These are phyloP conservation scores for Neonothopanus nambi DNA, from an alignment of 1,284 basidiomycete species.

Conservation along the genomic window DNA sequence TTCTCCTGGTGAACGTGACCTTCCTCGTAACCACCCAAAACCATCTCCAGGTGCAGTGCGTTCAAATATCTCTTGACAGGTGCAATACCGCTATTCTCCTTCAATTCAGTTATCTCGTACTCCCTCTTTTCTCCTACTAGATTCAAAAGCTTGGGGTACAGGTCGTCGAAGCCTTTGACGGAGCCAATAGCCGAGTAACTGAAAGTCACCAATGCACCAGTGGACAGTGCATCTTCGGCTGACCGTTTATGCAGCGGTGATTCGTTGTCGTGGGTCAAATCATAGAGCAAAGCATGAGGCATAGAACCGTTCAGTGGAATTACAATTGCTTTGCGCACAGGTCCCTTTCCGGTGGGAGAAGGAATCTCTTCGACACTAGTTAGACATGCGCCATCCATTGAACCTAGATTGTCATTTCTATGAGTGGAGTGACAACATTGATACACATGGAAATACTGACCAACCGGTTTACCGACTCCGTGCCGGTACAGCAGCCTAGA, in stretches of 20 bases:
- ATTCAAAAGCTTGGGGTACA: constrained; percentile 91
- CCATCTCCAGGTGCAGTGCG: constrained; percentile 87
- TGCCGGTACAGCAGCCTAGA: constrained; percentile 84
- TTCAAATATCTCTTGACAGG: constrained; percentile 84
- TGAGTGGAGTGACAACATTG: neutral
- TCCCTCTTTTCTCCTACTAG: constrained; percentile 80
- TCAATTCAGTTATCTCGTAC: constrained; percentile 66
- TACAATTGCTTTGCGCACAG: constrained; percentile 70
- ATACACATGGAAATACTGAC: constrained; percentile 38
- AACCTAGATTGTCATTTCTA: constrained; percentile 52
- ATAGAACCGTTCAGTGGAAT: constrained; percentile 80
- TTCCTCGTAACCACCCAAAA: constrained; percentile 78
- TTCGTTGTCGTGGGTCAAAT: constrained; percentile 96
- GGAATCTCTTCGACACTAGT: constrained; percentile 74
- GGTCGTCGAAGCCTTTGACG: constrained; percentile 93
- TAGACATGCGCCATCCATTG: constrained; percentile 88
- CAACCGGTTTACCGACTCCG: constrained; percentile 89
- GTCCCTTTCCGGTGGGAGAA: constrained; percentile 78
- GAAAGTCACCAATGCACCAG: constrained; percentile 87
- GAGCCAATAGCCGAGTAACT: constrained; percentile 85
- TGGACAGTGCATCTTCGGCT: constrained; percentile 91
- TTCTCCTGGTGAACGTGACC: constrained; percentile 96
- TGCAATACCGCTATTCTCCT: constrained; percentile 70
- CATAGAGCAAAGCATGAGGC: constrained; percentile 92
- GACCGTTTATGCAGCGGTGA: constrained; percentile 86